These are phyloP conservation scores for Pinus albicaulis DNA, from an alignment of 75 land plant genomes.

Conservation along the genomic window DNA sequence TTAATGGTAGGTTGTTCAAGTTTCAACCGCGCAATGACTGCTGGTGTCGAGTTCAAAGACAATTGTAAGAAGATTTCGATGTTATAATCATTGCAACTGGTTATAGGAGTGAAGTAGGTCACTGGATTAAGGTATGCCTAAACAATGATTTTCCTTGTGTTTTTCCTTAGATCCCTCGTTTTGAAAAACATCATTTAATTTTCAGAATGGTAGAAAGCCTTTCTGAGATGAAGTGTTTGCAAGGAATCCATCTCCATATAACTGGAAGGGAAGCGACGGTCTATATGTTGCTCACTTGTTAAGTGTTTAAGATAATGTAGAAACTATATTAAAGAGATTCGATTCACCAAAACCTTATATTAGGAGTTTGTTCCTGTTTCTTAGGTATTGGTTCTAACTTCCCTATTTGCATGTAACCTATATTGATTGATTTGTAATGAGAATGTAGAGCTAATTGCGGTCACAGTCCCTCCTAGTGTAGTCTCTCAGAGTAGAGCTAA, in stretches of 20 bases:
- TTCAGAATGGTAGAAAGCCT: slow-evolving; percentile 31
- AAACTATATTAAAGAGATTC: too few relatives aligned
- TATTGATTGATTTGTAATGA: too few relatives aligned
- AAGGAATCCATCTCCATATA: slow-evolving; percentile 29
- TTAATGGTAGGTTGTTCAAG: slow-evolving; percentile 17
- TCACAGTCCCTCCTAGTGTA: too few relatives aligned
- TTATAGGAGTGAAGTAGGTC: slow-evolving; percentile 29
- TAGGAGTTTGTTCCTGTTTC: too few relatives aligned
- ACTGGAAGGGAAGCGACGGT: slow-evolving; percentile 71
- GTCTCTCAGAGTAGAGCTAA: too few relatives aligned
- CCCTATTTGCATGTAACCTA: too few relatives aligned
- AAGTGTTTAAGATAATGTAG: too few relatives aligned
- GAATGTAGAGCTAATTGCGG: too few relatives aligned
- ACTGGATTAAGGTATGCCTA: slow-evolving; percentile 30
- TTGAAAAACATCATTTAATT: neutral
- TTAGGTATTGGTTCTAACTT: too few relatives aligned
- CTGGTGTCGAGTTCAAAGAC: slow-evolving; percentile 18
- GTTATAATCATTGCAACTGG: slow-evolving; percentile 33
- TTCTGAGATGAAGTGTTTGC: slow-evolving; percentile 57
- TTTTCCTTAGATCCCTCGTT: too few relatives aligned
- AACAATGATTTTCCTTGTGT: too few relatives aligned
- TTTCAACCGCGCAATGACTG: slow-evolving; percentile 4
- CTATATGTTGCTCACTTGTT: slow-evolving; percentile 58
- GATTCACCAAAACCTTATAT: too few relatives aligned
- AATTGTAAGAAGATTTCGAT: slow-evolving; percentile 11